Conservation (phyloP, 1,139 yeast species). For the Kodamaea sp. region DNA sequence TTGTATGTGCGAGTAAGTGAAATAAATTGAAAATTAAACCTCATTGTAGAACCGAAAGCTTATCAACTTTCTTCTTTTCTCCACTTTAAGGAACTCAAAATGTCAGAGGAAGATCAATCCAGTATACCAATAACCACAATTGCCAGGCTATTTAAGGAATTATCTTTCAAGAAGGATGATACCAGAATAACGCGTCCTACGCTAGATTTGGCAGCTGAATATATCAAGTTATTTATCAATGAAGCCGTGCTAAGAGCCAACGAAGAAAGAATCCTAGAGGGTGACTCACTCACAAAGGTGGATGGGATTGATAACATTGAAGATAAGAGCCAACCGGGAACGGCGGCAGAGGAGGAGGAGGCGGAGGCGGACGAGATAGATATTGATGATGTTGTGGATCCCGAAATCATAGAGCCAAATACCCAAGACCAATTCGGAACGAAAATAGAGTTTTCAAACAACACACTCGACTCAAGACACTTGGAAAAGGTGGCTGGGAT, state of each 20-base stretch:
- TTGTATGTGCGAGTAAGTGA: no score
- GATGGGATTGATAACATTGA: constrained; percentile 35
- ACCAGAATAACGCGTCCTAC: constrained; percentile 55
- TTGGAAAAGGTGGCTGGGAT: constrained; percentile 56
- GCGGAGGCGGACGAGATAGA: constrained; percentile 13
- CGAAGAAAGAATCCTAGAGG: constrained; percentile 47
- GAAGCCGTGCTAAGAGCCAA: constrained; percentile 67
- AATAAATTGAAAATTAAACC: no score
- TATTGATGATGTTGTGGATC: constrained; percentile 10
- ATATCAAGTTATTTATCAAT: constrained; percentile 57
- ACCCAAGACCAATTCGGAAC: constrained; percentile 24
- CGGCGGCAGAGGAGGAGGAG: constrained; percentile 10
- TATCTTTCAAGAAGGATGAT: constrained; percentile 47
- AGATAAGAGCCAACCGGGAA: constrained; percentile 12
- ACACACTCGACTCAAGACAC: constrained; percentile 53
- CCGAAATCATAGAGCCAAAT: constrained; percentile 17
- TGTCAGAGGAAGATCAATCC: neutral
- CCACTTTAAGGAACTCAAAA: no score
- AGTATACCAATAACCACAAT: constrained; percentile 44
- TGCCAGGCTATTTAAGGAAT: constrained; percentile 55
- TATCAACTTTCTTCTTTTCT: no score
- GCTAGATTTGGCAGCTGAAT: constrained; percentile 53
- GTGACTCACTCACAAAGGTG: constrained; percentile 24
- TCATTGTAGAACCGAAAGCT: no score
- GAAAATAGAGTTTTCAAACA: constrained; percentile 21